Evolutionary conservation across 202 grass and related monocot genomes (phyloP), one percentile per base, ranked within the genome.

Genomic region (Hordeum pubiflorum): DNA sequence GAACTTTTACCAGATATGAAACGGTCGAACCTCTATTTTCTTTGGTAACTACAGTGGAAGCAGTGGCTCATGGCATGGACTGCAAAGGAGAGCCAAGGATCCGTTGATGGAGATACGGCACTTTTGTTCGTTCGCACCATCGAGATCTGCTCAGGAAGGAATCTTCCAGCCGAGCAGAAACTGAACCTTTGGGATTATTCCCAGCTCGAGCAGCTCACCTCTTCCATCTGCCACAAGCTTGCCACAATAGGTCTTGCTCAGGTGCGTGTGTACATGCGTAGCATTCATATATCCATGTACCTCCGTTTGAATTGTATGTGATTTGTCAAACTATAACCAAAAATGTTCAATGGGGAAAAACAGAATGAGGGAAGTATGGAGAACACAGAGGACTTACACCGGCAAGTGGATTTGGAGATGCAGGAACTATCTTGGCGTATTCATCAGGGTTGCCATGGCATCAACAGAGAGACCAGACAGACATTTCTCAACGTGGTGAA

Each of bases 401-500:
- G 1, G 1, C 61, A 77, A 18, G 24, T 83, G n/a, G 37, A 66
- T 13, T 4, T 44, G 29, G 79, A 78, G 40, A 87, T 89, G 74
- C 75, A 74, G 34, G 69, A 83, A 14, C 54, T 89, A 0, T 13
- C 31, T 10, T 22, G 57, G 14, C 21, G 37, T 33, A 66, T 82
- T 5, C 74, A 74, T 41, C n/a, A 11, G 26, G 37, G 21, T 27
- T 1, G 59, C 78, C 3, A 7, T 5, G 10, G 18, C 27, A 1
- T 24, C 17, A 36, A 10, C 12, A 83, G 1, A 2, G 26, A 70
- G 54, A 84, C 79, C 7, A 86, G 64, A 52, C 39, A 75, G 3
- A 75, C 83, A 44, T 83, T 79, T 14, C 74, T 86, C 6, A 12
- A 48, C 0, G 74, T 89, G 10, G 59, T 33, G 0, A 89, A 79